Percentiles rank a stretch among this genome's conserved stretches.
These are phyloP conservation scores for Ogataea degrootiae DNA, from an alignment of 805 yeast genomes.

Conservation along the genomic window DNA sequence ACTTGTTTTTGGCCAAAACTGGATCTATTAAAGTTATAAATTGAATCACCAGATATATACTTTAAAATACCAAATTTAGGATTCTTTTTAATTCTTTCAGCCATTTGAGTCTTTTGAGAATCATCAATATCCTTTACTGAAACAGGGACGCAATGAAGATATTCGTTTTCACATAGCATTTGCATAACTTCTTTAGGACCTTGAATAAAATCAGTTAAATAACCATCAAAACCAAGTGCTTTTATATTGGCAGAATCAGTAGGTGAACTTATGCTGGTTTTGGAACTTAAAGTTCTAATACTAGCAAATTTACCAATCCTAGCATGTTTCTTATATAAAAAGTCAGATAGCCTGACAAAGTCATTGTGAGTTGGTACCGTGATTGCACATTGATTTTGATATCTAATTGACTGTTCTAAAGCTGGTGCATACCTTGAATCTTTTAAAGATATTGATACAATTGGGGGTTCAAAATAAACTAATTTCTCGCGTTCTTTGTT, in stretches of 20 bases:
- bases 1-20: slow-evolving; percentile 58
- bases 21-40: slow-evolving; percentile 52
- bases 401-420: slow-evolving; percentile 53
- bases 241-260: slow-evolving; percentile 25
- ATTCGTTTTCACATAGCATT: slow-evolving; percentile 59
- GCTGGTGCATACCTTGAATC: slow-evolving; percentile 47
- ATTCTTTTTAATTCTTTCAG: slow-evolving; percentile 26
- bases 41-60: slow-evolving; percentile 54
- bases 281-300: slow-evolving; percentile 41
- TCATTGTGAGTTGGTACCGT: slow-evolving; percentile 52
- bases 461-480: slow-evolving; percentile 68
- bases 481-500: slow-evolving; percentile 29
- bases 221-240: slow-evolving; percentile 73
- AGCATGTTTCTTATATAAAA: slow-evolving; percentile 34
- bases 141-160: slow-evolving; percentile 59
- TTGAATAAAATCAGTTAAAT: slow-evolving; percentile 57
- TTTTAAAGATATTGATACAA: slow-evolving; percentile 54
- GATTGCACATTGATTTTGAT: slow-evolving; percentile 52
- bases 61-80: slow-evolving; percentile 47
- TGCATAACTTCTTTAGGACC: slow-evolving; percentile 72
- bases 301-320: slow-evolving; percentile 40
- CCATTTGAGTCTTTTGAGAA: slow-evolving; percentile 32
- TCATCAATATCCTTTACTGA: slow-evolving; percentile 41
- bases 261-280: slow-evolving; percentile 7
- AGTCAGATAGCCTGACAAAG: slow-evolving; percentile 40